These are phyloP conservation scores for Chlamydomonas incerta DNA, from an alignment of 139 green algal genomes.

Conservation along the genomic window DNA sequence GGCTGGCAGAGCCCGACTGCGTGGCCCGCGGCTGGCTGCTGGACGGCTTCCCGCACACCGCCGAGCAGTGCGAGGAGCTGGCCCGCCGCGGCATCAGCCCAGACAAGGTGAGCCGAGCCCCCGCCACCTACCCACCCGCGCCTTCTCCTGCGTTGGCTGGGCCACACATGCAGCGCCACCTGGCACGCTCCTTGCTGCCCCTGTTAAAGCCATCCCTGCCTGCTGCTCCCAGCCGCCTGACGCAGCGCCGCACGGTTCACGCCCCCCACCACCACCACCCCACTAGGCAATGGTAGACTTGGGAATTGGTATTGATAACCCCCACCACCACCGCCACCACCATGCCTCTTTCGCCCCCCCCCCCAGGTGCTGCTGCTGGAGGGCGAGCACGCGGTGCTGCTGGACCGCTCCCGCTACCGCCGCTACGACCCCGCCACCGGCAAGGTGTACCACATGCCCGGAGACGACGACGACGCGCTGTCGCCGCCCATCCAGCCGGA, in stretches of 20 bases:
- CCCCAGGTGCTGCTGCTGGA: slow-evolving; percentile 75
- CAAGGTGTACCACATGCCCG: slow-evolving; percentile 54
- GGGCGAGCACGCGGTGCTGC: slow-evolving; percentile 61
- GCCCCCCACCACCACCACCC: background rate
- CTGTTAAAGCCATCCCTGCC: too few relatives aligned
- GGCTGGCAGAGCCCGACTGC: slow-evolving; percentile 67
- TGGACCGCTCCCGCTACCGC: slow-evolving; percentile 72
- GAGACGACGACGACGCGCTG: slow-evolving; percentile 30
- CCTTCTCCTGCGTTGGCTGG: too few relatives aligned
- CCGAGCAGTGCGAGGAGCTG: slow-evolving; percentile 51
- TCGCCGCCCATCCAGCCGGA: slow-evolving; percentile 50
- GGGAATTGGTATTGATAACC: too few relatives aligned
- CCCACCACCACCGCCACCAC: slow-evolving; percentile 7
- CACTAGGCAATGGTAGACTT: too few relatives aligned
- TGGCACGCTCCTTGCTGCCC: too few relatives aligned
- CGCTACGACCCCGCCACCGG: slow-evolving; percentile 70
- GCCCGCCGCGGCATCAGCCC: slow-evolving; percentile 49
- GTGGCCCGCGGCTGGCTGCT: slow-evolving; percentile 73
- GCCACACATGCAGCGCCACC: too few relatives aligned
- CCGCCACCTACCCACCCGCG: too few relatives aligned
- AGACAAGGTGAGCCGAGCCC: slow-evolving; percentile 57
- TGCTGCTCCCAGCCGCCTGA: too few relatives aligned
- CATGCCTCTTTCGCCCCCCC: too few relatives aligned
- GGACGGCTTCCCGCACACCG: slow-evolving; percentile 84
- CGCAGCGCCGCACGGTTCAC: too few relatives aligned